These are phyloP conservation scores for Forsythia viridissima DNA, from an alignment of 257 asterid genomes.

Conservation along the genomic window DNA sequence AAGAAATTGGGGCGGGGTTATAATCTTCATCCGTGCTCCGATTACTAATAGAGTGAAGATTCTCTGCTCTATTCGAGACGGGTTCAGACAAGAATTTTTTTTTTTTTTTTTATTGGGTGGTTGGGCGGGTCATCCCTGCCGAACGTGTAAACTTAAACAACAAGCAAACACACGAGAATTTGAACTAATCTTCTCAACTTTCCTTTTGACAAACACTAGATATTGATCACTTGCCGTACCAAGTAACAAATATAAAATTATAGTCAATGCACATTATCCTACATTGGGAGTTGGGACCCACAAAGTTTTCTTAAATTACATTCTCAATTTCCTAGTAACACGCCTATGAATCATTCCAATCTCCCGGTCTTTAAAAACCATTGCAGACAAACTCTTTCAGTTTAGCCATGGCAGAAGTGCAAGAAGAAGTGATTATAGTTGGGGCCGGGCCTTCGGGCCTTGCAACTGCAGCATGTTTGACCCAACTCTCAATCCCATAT, in stretches of 20 bases:
- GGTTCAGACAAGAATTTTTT: too few relatives aligned
- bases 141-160: not conserved
- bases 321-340: not conserved
- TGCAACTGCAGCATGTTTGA: slow-evolving; percentile 67
- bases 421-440: slow-evolving; percentile 38
- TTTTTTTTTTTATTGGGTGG: too few relatives aligned
- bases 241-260: not conserved
- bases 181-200: not conserved
- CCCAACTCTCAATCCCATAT: slow-evolving; percentile 52
- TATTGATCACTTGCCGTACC: not conserved
- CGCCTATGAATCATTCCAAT: too few relatives aligned
- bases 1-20: too few relatives aligned
- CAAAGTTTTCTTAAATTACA: too few relatives aligned
- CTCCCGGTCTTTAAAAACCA: not conserved
- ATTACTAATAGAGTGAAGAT: too few relatives aligned
- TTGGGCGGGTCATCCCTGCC: too few relatives aligned
- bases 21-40: too few relatives aligned
- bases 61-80: too few relatives aligned
- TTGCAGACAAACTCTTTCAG: not conserved
- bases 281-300: too few relatives aligned
- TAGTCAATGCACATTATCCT: too few relatives aligned
- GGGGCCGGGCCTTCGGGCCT: slow-evolving; percentile 86
- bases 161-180: not conserved
- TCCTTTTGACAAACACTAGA: not conserved
- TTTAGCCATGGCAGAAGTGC: not conserved